Conservation (phyloP, 1,284 basidiomycete species). For the Hemileia vastatrix region DNA sequence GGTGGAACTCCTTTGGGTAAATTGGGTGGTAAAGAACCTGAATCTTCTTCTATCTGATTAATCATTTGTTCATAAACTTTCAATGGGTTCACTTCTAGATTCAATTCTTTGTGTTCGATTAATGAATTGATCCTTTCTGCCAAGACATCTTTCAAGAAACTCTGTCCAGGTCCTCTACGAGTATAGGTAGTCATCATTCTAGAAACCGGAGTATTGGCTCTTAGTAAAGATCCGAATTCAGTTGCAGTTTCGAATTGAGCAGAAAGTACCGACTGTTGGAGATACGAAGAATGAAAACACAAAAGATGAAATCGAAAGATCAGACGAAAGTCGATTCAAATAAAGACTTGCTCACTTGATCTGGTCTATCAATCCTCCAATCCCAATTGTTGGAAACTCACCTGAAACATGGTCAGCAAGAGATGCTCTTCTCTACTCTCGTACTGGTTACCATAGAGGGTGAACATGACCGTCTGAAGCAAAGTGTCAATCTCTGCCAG, state of each 20-base stretch:
- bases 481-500: slow-evolving; percentile 41
- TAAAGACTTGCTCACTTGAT: too few relatives aligned
- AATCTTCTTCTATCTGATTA: slow-evolving; percentile 39
- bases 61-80: slow-evolving; percentile 32
- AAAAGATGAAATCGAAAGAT: not conserved
- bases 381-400: too few relatives aligned
- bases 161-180: slow-evolving; percentile 41
- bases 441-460: slow-evolving; percentile 43
- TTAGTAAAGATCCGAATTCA: slow-evolving; percentile 40
- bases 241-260: slow-evolving; percentile 40
- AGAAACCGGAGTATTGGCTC: slow-evolving; percentile 42
- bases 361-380: not conserved
- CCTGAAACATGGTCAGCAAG: slow-evolving; percentile 42
- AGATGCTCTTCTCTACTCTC: slow-evolving; percentile 42
- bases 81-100: slow-evolving; percentile 39
- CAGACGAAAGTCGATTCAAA: not conserved
- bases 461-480: slow-evolving; percentile 44
- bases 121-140: slow-evolving; percentile 39
- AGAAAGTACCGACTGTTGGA: slow-evolving; percentile 36
- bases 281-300: not conserved
- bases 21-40: slow-evolving; percentile 32
- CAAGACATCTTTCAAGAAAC: slow-evolving; percentile 40
- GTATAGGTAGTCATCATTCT: slow-evolving; percentile 44
- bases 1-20: slow-evolving; percentile 37
- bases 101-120: slow-evolving; percentile 36